These are phyloP conservation scores for Trichoderma sp. DNA, from an alignment of 2,329 filamentous ascomycete genomes.

Conservation along the genomic window DNA sequence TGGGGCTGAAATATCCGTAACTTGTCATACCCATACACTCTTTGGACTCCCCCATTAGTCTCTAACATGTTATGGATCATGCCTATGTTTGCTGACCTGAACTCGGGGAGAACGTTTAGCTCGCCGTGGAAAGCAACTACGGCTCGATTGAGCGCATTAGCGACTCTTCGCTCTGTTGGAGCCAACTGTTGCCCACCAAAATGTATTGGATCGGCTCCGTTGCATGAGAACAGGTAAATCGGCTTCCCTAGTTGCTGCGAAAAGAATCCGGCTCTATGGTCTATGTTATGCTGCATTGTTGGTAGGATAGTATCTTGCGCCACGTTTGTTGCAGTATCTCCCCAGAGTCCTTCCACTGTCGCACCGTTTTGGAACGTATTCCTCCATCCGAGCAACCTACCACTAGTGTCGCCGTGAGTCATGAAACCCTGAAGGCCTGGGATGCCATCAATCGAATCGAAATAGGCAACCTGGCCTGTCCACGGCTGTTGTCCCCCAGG, in stretches of 20 bases:
- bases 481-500: not conserved
- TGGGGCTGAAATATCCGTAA: not conserved
- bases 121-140: not conserved
- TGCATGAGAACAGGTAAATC: not conserved
- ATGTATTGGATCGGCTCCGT: not conserved
- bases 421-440: not conserved
- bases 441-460: not conserved
- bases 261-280: not conserved
- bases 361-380: not conserved
- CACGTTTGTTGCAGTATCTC: not conserved
- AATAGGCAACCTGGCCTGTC: not conserved
- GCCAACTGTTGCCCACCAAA: not conserved
- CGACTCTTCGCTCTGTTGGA: not conserved
- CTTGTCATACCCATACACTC: not conserved
- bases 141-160: not conserved
- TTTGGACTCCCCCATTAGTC: not conserved
- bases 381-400: not conserved
- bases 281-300: not conserved
- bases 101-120: not conserved
- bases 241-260: not conserved
- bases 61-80: not conserved
- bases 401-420: not conserved
- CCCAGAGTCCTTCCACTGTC: not conserved
- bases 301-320: not conserved
- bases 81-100: not conserved